phyloP scores from a whole-genome alignment of 768 basidiomycete species.

The Russula foetens region DNA sequence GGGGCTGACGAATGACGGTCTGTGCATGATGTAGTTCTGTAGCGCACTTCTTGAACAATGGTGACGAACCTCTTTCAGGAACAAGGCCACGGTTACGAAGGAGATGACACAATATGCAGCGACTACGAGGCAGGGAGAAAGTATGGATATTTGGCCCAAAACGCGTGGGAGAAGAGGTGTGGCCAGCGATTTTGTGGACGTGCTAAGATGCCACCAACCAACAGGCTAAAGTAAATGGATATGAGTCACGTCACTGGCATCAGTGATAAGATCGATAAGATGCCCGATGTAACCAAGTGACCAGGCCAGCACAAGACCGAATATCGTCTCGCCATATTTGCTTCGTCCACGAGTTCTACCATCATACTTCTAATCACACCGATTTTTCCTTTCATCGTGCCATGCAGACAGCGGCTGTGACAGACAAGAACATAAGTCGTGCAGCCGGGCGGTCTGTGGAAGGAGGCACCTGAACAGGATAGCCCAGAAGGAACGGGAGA shows the following conservation, averaged over 20 bases:
- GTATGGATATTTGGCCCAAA: conserved; percentile 23
- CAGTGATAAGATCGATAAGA: neutral
- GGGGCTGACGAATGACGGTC: neutral
- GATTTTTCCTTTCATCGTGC: too few species aligned
- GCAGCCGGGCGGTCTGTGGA: too few species aligned
- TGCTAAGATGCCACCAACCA: conserved; percentile 21
- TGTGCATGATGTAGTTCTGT: neutral
- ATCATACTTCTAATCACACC: too few species aligned
- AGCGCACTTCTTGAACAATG: too few species aligned
- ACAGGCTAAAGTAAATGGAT: conserved; percentile 22
- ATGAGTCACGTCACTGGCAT: too few species aligned
- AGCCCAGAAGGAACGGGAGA: too few species aligned
- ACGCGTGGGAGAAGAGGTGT: conserved; percentile 13
- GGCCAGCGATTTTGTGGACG: conserved; percentile 22
- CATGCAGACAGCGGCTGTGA: too few species aligned
- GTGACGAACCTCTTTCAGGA: conserved; percentile 5
- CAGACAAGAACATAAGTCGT: neutral
- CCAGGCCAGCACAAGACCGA: conserved; percentile 28
- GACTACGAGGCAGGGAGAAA: conserved; percentile 20
- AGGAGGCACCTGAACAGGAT: neutral
- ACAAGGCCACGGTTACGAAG: neutral
- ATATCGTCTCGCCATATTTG: too few species aligned
- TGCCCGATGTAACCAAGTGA: too few species aligned
- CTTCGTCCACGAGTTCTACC: too few species aligned
- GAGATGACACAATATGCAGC: neutral